A percentile compares a stretch with the other conserved stretches of the same genome.
Evolutionary conservation across 148 eudicot genomes (phyloP).

Genomic region (Camellia sinensis): DNA sequence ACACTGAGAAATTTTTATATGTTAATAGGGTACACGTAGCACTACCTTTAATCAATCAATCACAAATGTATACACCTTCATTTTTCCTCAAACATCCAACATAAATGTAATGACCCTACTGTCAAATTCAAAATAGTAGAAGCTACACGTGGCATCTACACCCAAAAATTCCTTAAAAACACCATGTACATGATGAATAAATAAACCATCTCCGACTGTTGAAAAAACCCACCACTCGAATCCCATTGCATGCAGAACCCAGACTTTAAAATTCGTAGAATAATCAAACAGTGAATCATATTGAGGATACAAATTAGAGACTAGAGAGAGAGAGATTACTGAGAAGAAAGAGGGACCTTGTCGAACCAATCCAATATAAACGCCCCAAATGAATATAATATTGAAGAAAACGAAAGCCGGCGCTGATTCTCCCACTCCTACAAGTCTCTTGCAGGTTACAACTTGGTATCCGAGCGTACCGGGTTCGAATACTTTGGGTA

Average conservation of each 20-base stretch:
- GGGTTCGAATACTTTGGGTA: too few species aligned
- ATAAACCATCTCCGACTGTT: not conserved
- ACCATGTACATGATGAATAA: not conserved
- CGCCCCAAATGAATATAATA: slow-evolving; percentile 49
- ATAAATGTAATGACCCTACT: too few species aligned
- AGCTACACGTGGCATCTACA: too few species aligned
- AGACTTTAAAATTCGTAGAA: not conserved
- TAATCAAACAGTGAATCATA: not conserved
- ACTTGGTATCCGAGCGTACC: too few species aligned
- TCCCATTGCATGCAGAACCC: not conserved
- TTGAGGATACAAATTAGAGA: not conserved
- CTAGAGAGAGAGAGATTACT: not conserved
- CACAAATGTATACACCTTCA: too few species aligned
- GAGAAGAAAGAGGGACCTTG: slow-evolving; percentile 33
- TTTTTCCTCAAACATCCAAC: too few species aligned
- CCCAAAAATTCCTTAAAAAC: too few species aligned
- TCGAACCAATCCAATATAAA: slow-evolving; percentile 43
- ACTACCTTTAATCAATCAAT: too few species aligned
- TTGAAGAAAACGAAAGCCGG: slow-evolving; percentile 67
- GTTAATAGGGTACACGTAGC: too few species aligned
- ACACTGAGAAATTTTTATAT: too few species aligned
- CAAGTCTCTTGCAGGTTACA: slow-evolving; percentile 36
- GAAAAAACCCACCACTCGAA: not conserved
- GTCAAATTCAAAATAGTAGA: too few species aligned
- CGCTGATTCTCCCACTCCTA: slow-evolving; percentile 60